A percentile compares a stretch with the other conserved stretches of the same genome.
Conservation (phyloP, 2,329 filamentous ascomycete genomes). For the Fusarium miscanthi region DNA sequence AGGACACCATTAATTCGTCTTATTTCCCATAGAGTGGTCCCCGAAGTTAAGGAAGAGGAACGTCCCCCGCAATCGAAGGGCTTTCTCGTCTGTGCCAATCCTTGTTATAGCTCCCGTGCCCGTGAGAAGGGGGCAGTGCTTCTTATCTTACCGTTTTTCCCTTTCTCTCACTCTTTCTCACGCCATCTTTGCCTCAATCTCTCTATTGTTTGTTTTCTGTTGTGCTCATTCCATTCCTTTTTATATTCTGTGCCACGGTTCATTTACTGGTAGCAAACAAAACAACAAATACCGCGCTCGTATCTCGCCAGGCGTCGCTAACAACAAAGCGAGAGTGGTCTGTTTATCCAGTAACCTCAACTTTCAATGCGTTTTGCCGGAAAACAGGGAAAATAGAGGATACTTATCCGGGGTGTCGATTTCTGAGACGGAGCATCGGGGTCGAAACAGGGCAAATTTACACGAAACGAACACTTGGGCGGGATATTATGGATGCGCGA, state of each 20-base stretch:
- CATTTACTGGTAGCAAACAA: not conserved
- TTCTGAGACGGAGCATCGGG: not conserved
- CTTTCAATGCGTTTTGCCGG: not conserved
- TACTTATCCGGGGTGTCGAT: not conserved
- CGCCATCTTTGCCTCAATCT: not conserved
- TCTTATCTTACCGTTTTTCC: constrained; percentile 1
- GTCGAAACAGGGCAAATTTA: not conserved
- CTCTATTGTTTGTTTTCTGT: not conserved
- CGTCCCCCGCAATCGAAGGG: constrained; percentile 20
- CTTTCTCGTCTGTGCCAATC: constrained; percentile 1
- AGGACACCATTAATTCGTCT: constrained; percentile 22
- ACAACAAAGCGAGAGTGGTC: not conserved
- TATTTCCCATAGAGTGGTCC: constrained; percentile 15
- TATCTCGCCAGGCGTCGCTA: not conserved
- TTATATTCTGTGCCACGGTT: not conserved
- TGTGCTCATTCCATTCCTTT: not conserved
- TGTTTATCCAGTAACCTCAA: not conserved
- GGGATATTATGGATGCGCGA: constrained; percentile 5
- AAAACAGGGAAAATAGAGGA: not conserved
- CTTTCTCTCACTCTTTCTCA: not conserved
- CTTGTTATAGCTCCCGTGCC: not conserved
- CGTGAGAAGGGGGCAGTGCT: constrained; percentile 30
- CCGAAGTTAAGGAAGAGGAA: not conserved
- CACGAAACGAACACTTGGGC: constrained; percentile 15
- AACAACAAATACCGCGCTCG: not conserved